These are phyloP conservation scores for Pascua sp. DNA, from an alignment of 1,284 basidiomycete species.

Conservation along the genomic window DNA sequence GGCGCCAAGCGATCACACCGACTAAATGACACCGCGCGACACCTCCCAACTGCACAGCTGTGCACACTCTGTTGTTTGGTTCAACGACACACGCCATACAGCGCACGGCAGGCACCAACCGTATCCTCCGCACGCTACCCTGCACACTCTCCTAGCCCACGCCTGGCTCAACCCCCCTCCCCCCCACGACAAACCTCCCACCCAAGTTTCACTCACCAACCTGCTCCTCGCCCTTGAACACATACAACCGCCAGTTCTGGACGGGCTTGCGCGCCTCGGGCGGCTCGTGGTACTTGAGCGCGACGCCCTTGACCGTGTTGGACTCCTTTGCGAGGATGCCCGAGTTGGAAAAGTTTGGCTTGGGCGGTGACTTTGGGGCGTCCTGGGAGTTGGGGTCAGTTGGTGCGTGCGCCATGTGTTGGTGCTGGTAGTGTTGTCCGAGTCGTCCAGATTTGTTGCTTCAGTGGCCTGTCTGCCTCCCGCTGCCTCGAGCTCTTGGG, in stretches of 20 bases:
- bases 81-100: background rate
- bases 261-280: constrained; percentile 92
- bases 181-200: background rate
- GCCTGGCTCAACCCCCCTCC: background rate
- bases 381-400: constrained; percentile 1
- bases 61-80: too few species aligned
- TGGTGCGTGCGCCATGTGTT: background rate
- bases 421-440: background rate
- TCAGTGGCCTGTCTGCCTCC: too few species aligned
- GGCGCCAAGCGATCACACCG: background rate
- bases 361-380: constrained; percentile 17
- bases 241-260: constrained; percentile 88
- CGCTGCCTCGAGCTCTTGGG: background rate
- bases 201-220: constrained; percentile 63
- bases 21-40: too few species aligned
- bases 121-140: too few species aligned
- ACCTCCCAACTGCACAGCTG: too few species aligned
- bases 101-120: too few species aligned
- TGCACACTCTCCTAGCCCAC: too few species aligned
- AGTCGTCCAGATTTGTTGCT: background rate
- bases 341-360: constrained; percentile 83
- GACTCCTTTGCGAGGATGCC: constrained; percentile 93
- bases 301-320: constrained; percentile 80
- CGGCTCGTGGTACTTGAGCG: constrained; percentile 97
- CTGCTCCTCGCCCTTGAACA: constrained; percentile 93